A percentile compares a stretch with the other conserved stretches of the same genome.
These are phyloP conservation scores for Claviceps digitariae DNA, from an alignment of 2,329 filamentous ascomycete species.

Conservation along the genomic window DNA sequence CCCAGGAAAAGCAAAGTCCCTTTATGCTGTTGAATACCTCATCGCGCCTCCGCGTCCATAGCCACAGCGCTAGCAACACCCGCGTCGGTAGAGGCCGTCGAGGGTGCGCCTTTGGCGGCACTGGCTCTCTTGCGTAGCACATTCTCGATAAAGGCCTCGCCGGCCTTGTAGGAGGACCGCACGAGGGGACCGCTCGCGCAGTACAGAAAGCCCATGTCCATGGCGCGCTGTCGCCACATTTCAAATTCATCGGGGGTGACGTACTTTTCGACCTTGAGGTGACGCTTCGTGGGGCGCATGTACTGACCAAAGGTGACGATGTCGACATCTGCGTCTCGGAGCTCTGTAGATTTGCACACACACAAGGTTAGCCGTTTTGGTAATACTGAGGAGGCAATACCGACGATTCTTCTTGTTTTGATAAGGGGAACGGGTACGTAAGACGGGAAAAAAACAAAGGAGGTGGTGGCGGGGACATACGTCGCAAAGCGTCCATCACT, in stretches of 20 bases:
- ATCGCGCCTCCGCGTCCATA: slow-evolving; percentile 18
- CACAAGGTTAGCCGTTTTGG: background rate
- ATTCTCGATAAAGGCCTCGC: slow-evolving; percentile 97
- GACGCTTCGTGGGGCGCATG: slow-evolving; percentile 96
- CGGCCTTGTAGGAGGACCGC: slow-evolving; percentile 91
- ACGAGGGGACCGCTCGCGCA: slow-evolving; percentile 89
- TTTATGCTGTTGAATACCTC: background rate
- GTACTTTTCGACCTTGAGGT: slow-evolving; percentile 95
- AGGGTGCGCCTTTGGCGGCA: slow-evolving; percentile 19
- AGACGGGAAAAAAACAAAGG: background rate
- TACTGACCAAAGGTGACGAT: slow-evolving; percentile 99
- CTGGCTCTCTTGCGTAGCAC: slow-evolving; percentile 71
- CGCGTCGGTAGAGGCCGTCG: slow-evolving; percentile 11
- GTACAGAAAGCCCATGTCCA: slow-evolving; percentile 95
- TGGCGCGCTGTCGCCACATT: slow-evolving; percentile 73
- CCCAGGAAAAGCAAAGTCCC: no score
- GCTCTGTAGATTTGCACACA: slow-evolving; percentile 33
- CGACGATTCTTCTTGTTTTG: background rate
- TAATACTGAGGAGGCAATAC: no score
- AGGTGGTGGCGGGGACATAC: slow-evolving; percentile 25
- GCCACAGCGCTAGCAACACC: slow-evolving; percentile 26
- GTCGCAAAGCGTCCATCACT: slow-evolving; percentile 61
- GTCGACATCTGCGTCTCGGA: slow-evolving; percentile 71
- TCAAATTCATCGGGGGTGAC: slow-evolving; percentile 87
- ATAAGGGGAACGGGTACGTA: no score